phyloP scores from a whole-genome alignment of 345 rosid species.

The Microthlaspi erraticum region DNA sequence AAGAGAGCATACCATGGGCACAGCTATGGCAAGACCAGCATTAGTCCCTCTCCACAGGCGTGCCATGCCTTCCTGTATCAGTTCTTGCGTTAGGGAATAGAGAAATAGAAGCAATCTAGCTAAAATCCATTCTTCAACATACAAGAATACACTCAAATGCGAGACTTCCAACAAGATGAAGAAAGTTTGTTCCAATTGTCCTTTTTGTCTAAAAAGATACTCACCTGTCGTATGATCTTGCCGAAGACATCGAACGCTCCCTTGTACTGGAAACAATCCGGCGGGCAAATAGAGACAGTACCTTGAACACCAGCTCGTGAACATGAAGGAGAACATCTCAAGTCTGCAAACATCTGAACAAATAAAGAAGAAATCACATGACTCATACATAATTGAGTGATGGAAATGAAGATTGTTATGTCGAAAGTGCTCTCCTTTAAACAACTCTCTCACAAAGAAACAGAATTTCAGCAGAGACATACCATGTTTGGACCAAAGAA shows the following conservation, averaged over 20 bases:
- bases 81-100: constrained; percentile 26
- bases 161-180: background rate
- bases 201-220: constrained; percentile 30
- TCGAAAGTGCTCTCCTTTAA: background rate
- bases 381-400: background rate
- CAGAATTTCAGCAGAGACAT: constrained; percentile 9
- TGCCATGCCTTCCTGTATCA: constrained; percentile 79
- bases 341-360: constrained; percentile 86
- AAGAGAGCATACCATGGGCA: constrained; percentile 71
- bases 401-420: background rate
- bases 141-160: background rate
- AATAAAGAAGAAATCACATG: constrained; percentile 26
- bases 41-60: constrained; percentile 99
- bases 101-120: constrained; percentile 26
- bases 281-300: constrained; percentile 96
- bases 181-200: background rate
- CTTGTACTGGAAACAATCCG: constrained; percentile 97
- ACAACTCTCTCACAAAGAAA: background rate
- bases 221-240: constrained; percentile 91
- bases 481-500: constrained; percentile 95
- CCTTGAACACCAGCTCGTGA: constrained; percentile 97
- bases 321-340: constrained; percentile 95
- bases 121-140: constrained; percentile 4
- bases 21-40: constrained; percentile 92
- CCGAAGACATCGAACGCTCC: constrained; percentile 93